phyloP scores from a whole-genome alignment of 2,329 filamentous ascomycete species.

The Sarocladium kiliense region DNA sequence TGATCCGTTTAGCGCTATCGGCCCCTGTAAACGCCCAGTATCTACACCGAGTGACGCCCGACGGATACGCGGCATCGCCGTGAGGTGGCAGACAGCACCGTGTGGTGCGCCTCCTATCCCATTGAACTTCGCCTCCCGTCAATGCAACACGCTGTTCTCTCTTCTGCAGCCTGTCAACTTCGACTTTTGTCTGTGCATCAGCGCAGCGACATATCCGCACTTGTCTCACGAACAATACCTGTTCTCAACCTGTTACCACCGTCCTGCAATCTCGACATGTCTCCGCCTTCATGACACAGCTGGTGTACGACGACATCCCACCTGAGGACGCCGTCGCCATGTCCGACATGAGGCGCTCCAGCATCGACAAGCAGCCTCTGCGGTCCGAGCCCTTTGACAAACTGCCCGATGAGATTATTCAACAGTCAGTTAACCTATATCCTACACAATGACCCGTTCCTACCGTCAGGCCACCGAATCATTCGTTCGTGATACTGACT shows the following conservation, averaged over 20 bases:
- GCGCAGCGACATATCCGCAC: background rate
- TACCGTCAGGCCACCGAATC: background rate
- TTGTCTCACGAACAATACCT: background rate
- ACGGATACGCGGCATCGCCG: background rate
- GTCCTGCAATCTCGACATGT: conserved; percentile 4
- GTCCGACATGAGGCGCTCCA: conserved; percentile 20
- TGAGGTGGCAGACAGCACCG: background rate
- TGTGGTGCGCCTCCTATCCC: background rate
- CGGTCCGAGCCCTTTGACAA: conserved; percentile 42
- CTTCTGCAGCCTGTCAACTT: background rate
- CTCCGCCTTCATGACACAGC: conserved; percentile 7
- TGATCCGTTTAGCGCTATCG: background rate
- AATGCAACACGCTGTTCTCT: background rate
- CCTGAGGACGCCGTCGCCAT: conserved; percentile 17
- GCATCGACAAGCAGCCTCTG: conserved; percentile 28
- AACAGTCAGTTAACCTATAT: conserved; percentile 48
- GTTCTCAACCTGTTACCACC: no score
- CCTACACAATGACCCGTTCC: background rate
- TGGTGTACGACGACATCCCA: conserved; percentile 3
- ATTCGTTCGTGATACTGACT: conserved; percentile 13
- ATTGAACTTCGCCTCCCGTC: background rate
- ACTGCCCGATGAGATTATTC: conserved; percentile 64
- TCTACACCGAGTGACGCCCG: background rate
- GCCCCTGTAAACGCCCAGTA: background rate
- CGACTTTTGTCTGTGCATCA: background rate